Conservation (phyloP, 441 rosid genomes). For the Eruca vesicaria region DNA sequence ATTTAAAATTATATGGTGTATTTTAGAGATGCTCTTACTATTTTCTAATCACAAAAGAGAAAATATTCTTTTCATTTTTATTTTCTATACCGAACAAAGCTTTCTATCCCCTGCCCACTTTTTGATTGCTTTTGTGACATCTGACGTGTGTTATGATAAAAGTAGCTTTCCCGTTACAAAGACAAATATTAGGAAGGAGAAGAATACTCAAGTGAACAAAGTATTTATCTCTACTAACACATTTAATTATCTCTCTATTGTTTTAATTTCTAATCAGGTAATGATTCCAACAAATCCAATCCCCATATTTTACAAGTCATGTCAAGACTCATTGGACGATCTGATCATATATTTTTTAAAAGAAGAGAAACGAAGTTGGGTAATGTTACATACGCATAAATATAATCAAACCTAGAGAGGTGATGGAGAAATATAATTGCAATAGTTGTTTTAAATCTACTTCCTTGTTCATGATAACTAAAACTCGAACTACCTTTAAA, state of each 20-base stretch:
- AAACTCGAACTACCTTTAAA: too few species aligned
- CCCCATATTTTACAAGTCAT: not conserved
- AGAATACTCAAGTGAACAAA: not conserved
- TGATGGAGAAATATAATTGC: too few species aligned
- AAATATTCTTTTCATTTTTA: not conserved
- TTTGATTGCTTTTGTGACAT: not conserved
- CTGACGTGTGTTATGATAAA: not conserved
- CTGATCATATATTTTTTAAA: too few species aligned
- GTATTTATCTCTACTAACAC: not conserved
- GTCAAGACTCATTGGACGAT: not conserved
- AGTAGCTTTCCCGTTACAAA: not conserved
- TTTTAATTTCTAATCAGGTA: too few species aligned
- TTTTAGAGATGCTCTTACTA: not conserved
- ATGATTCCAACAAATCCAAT: not conserved
- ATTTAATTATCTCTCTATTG: not conserved
- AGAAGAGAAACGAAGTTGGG: too few species aligned
- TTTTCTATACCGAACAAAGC: not conserved
- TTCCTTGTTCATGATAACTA: too few species aligned
- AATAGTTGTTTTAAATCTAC: too few species aligned
- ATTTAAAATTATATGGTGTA: too few species aligned
- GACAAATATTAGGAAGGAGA: not conserved
- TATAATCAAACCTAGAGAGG: too few species aligned
- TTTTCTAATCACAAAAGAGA: not conserved
- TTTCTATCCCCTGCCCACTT: not conserved
- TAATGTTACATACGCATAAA: too few species aligned